These are phyloP conservation scores for Plectosphaerella sp. DNA, from an alignment of 2,329 filamentous ascomycete species.

Conservation along the genomic window DNA sequence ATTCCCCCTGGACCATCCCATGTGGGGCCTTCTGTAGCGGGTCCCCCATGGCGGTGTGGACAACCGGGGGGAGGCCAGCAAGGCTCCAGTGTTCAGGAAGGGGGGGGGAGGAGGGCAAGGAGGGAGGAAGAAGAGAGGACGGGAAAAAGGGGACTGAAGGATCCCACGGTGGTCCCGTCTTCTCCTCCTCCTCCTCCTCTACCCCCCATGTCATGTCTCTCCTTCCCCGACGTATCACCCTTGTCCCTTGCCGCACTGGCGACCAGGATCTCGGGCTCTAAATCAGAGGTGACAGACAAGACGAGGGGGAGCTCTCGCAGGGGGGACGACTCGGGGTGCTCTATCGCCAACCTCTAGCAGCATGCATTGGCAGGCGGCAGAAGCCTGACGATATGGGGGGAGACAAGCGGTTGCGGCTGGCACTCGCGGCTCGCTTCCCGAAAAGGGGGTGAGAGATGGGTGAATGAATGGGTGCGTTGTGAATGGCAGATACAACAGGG, in stretches of 20 bases:
- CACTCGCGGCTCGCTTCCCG: neutral
- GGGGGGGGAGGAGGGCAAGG: too few relatives aligned
- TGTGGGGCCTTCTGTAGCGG: neutral
- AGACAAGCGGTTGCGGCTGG: neutral
- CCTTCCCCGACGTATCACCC: conserved; percentile 11
- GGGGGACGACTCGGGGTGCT: neutral
- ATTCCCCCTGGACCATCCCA: neutral
- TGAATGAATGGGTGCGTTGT: neutral
- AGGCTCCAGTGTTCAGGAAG: too few relatives aligned
- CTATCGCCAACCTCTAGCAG: neutral
- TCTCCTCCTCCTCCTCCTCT: neutral
- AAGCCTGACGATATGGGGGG: conserved; percentile 2
- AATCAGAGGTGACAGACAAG: conserved; percentile 1
- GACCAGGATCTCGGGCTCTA: conserved; percentile 12
- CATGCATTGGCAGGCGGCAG: neutral
- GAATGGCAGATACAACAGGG: too few relatives aligned
- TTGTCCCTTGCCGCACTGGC: conserved; percentile 7
- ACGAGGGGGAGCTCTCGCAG: neutral
- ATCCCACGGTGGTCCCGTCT: neutral
- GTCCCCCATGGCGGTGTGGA: neutral
- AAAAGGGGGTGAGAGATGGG: neutral
- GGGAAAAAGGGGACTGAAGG: neutral
- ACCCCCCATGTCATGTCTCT: conserved; percentile 2
- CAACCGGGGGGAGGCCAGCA: neutral
- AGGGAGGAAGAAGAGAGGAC: neutral